A percentile compares a stretch with the other conserved stretches of the same genome.
These are phyloP conservation scores for Haplosporangium gracile DNA, from an alignment of 192 early-diverging fungal species.

Conservation along the genomic window DNA sequence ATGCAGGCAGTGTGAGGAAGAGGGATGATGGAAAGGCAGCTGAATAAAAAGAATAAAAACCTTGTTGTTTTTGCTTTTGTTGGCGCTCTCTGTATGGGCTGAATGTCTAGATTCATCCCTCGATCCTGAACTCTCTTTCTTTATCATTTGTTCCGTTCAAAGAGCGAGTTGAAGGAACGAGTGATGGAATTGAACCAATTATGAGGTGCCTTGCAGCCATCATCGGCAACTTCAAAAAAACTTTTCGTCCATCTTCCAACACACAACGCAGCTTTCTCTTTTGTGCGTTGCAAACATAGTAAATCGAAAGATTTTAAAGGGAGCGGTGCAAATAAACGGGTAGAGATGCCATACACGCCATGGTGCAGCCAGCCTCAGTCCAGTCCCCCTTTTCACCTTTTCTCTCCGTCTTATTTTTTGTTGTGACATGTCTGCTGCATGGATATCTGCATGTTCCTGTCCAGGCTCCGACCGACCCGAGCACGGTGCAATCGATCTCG, in stretches of 20 bases:
- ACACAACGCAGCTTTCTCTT: no score
- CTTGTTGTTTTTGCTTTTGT: constrained; percentile 6
- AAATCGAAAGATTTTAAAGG: no score
- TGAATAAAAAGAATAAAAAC: background rate
- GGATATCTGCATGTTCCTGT: background rate
- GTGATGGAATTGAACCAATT: background rate
- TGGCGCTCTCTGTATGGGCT: background rate
- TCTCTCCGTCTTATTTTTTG: background rate
- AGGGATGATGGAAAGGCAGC: no score
- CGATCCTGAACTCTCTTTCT: background rate
- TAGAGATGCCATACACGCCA: no score
- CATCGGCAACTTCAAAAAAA: no score
- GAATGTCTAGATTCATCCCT: background rate
- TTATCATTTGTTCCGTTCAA: background rate
- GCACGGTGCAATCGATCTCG: background rate
- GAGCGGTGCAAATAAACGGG: no score
- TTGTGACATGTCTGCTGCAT: background rate
- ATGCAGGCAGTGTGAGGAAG: background rate
- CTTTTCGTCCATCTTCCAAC: no score
- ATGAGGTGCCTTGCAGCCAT: background rate
- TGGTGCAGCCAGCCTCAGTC: background rate
- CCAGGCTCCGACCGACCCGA: background rate
- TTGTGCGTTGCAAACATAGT: no score
- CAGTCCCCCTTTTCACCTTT: background rate
- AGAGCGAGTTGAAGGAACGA: background rate